Evolutionary conservation across 768 basidiomycete species (phyloP).

Genomic region (Phaeolepiota aurea): DNA sequence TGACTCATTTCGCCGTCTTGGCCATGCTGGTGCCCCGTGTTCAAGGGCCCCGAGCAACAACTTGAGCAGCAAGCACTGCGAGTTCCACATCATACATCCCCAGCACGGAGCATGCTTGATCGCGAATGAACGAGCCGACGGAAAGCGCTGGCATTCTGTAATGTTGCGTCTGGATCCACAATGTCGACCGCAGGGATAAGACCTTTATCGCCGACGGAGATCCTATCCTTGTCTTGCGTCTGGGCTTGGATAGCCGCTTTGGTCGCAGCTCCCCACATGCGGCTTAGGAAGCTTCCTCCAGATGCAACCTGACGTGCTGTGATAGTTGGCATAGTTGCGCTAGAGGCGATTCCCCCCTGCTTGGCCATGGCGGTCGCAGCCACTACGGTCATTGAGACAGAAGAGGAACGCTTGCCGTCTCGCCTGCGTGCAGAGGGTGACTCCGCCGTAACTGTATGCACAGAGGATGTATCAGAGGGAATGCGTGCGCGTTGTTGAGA

Average conservation of each 20-base stretch:
- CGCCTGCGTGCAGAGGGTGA: slow-evolving; percentile 14
- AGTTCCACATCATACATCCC: not conserved
- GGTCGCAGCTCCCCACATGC: slow-evolving; percentile 66
- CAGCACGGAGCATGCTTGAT: not conserved
- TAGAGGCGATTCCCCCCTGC: slow-evolving; percentile 15
- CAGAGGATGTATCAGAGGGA: slow-evolving; percentile 43
- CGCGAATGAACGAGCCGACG: not conserved
- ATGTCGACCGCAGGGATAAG: not conserved
- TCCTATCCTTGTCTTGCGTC: not conserved
- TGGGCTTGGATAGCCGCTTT: slow-evolving; percentile 1
- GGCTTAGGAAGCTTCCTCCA: slow-evolving; percentile 51
- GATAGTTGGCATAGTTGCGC: slow-evolving; percentile 30
- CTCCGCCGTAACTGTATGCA: slow-evolving; percentile 34
- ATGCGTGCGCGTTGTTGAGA: slow-evolving; percentile 21
- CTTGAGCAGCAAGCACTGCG: too few species aligned
- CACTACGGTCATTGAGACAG: not conserved
- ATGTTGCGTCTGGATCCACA: not conserved
- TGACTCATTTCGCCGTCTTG: not conserved
- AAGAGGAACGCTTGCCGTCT: slow-evolving; percentile 7
- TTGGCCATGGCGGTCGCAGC: slow-evolving; percentile 2
- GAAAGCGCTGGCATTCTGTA: not conserved
- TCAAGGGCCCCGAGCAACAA: too few species aligned
- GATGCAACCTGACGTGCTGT: slow-evolving; percentile 15
- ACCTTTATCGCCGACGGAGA: not conserved
- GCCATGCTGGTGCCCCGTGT: too few species aligned